Evolutionary conservation across 768 basidiomycete genomes (phyloP), one percentile per base, ranked within the genome.

Genomic region (Panaeolus papilionaceus): DNA sequence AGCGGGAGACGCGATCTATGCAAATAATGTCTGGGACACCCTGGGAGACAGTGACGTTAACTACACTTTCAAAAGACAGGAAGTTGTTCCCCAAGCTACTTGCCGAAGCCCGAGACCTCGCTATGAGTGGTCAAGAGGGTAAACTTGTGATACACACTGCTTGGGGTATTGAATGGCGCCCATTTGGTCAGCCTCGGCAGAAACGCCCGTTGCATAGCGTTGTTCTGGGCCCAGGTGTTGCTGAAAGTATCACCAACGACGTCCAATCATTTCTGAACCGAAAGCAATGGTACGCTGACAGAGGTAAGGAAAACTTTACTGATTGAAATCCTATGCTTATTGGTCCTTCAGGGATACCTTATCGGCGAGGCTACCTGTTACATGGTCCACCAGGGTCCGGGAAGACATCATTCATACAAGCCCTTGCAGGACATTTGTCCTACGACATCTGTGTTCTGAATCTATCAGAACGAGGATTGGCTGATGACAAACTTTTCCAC

Each of bases 391-490:
- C 98, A 7, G 98, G 98, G 16, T 98, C 96, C 0, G 98, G 98
- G 62, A 99, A 99, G 76, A 96, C 97, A 0, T 99, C 98, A 6
- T 99, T 94, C 81, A 99, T 99, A 71, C 97, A 99, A 80, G 96
- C 98, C 12, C 85, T 99, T 38, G 98, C 98, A 10, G 98, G 96
- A 7, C 88, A 90, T 11, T 80, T 99, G 38, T 90, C 90, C 38
- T 99, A 98, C 81, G 96, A 99, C 78, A 98, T 99, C 64, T 98
- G 96, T 75, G 80, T 99, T 39, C 83, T 99, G 40, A 99, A 99
- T 77, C 87, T 99, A 45, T 96, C 96, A 26, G 96, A 99, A 79
- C 89, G 98, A 66, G 98, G 98, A 1, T 85, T 99, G 37, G 92
- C 94, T 44, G 98, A 99, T 76, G 98, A 99, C 82, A 98, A 97